phyloP scores from a whole-genome alignment of 768 basidiomycete species.

The Chalciporus pseudorubinellus region DNA sequence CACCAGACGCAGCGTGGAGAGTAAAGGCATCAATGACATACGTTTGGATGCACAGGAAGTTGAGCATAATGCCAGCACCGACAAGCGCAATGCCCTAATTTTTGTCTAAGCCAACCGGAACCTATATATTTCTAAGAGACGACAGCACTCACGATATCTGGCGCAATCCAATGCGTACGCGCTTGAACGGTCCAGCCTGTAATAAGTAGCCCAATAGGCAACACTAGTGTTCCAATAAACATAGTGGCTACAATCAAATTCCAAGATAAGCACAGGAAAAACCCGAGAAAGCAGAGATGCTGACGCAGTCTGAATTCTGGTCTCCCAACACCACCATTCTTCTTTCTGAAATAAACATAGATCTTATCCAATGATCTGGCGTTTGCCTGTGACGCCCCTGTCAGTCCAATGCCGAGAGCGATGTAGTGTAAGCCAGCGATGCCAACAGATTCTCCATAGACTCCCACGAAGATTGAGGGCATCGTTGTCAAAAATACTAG shows the following conservation, averaged over 20 bases:
- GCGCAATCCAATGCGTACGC: conserved; percentile 63
- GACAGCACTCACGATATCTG: conserved; percentile 59
- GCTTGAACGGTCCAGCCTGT: conserved; percentile 67
- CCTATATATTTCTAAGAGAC: background rate
- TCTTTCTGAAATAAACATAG: conserved; percentile 48
- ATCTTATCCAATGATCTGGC: conserved; percentile 55
- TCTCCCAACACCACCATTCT: conserved; percentile 51
- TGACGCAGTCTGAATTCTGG: conserved; percentile 55
- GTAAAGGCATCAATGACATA: conserved; percentile 70
- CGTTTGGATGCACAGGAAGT: conserved; percentile 61
- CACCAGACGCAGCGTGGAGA: conserved; percentile 65
- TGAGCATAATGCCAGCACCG: conserved; percentile 56
- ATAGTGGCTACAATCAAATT: conserved; percentile 45
- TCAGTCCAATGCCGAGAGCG: conserved; percentile 64
- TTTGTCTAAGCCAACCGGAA: background rate
- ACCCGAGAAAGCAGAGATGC: conserved; percentile 10
- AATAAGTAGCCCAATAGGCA: conserved; percentile 68
- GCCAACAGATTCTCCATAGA: conserved; percentile 55
- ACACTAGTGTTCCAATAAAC: conserved; percentile 53
- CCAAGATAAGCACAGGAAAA: conserved; percentile 1
- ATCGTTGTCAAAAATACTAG: conserved; percentile 68
- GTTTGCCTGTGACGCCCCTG: conserved; percentile 49
- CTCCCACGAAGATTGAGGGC: conserved; percentile 51
- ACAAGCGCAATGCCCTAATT: conserved; percentile 54
- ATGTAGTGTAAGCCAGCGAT: conserved; percentile 70